Base-by-base conservation (phyloP, 2,329 filamentous ascomycete genomes). In the Sclerotinia nivalis region DNA sequence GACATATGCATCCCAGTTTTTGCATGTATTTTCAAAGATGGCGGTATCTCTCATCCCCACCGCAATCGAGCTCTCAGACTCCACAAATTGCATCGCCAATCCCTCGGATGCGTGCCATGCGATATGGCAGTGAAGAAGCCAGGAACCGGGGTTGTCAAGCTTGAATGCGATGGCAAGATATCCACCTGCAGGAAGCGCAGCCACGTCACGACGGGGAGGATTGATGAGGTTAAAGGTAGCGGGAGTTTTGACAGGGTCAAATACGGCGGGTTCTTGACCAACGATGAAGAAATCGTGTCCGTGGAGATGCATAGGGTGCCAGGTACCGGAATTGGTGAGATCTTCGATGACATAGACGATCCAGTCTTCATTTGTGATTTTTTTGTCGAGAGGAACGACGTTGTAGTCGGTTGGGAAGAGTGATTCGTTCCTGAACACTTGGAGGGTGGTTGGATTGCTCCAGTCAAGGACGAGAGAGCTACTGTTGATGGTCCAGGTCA, bases 61-160 rank as follows among this genome's bases (percentile, higher is more conserved):
- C 0, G 69, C 68, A 34, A 77, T 77, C n/a, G 73, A 43, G 40
- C 54, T 67, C 66, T 76, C 70, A n/a, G 69, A 45, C 66, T 81
- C 83, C 7, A 88, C 77, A 71, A 88, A 84, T 74, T 86, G 83
- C 45, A 84, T 74, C 15, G 86, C 80, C 62, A 88, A 81, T 6
- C 86, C 86, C 12, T 82, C 82, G 1, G 83, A 84, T 1, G 83
- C 82, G 75, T 88, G 86, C 86, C 86, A 88, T 1, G 78, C 78
- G 66, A 80, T 78, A 67, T 80, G 79, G 72, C 79, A 80, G 71
- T 81, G 79, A 28, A 78, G 54, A 13, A 78, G 66, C 77, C 77
- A 79, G 7, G 75, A 73, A 18, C 77, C 76, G 37, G 77, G 77
- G 40, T 79, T 79, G 54, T 79, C 76, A 20, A 75, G 76, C 72